A percentile compares a stretch with the other conserved stretches of the same genome.
These are phyloP conservation scores for Pouteria glomerata DNA, from an alignment of 148 eudicot species.

Conservation along the genomic window DNA sequence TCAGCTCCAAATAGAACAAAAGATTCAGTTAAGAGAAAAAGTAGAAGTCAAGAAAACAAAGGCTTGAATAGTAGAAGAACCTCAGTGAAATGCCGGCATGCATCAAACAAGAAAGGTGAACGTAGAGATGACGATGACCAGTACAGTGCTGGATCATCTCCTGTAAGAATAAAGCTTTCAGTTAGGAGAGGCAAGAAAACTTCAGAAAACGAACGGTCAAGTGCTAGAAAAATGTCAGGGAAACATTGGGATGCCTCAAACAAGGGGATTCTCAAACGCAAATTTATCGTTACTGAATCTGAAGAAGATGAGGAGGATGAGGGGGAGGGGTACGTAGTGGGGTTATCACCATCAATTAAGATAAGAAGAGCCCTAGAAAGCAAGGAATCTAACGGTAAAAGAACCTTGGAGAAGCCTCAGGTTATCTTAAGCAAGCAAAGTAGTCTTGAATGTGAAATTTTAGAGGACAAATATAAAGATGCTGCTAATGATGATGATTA, in stretches of 20 bases:
- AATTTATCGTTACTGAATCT: background rate
- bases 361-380: too few relatives aligned
- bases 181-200: constrained; percentile 1
- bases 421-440: too few relatives aligned
- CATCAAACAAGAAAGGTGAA: constrained; percentile 11
- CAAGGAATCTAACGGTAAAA: too few relatives aligned
- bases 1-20: background rate
- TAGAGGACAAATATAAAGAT: too few relatives aligned
- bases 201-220: constrained; percentile 8
- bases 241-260: constrained; percentile 10
- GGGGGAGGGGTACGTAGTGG: too few relatives aligned
- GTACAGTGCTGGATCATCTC: constrained; percentile 1
- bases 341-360: too few relatives aligned
- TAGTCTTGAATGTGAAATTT: too few relatives aligned
- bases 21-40: constrained; percentile 9
- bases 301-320: constrained; percentile 18
- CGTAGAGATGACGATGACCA: constrained; percentile 18
- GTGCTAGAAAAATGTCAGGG: constrained; percentile 1
- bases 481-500: too few relatives aligned
- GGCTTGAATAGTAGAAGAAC: constrained; percentile 9
- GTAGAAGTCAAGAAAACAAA: constrained; percentile 1
- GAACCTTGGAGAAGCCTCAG: too few relatives aligned
- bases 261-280: constrained; percentile 3
- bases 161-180: background rate
- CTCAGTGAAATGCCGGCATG: background rate